Conservation (phyloP, 352 stramenopile genomes). For the Pythium rhizo-oryzae region DNA sequence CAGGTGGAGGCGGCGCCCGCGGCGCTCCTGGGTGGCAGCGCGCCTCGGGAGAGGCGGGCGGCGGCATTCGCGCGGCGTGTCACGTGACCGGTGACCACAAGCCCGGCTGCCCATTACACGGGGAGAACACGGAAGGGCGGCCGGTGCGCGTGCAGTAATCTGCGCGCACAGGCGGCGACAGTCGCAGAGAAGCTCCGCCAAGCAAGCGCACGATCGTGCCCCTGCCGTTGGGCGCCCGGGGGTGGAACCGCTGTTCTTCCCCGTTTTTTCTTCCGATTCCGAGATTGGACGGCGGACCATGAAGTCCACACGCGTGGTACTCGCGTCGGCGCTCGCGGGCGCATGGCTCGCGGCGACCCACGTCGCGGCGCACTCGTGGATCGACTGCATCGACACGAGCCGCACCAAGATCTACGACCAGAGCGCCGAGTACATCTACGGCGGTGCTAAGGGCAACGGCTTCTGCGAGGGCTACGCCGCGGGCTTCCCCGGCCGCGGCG, state of each 20-base stretch:
- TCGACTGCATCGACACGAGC: conserved; percentile 65
- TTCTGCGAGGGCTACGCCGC: conserved; percentile 71
- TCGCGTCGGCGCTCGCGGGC: conserved; percentile 13
- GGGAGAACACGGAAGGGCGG: not conserved
- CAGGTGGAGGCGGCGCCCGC: not conserved
- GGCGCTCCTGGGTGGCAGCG: not conserved
- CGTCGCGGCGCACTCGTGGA: conserved; percentile 61
- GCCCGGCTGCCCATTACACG: not conserved
- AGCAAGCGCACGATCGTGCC: no score
- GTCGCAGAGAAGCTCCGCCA: not conserved
- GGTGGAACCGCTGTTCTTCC: not conserved
- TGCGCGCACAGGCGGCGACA: not conserved
- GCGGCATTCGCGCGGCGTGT: no score
- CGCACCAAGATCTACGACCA: conserved; percentile 66
- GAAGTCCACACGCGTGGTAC: conserved; percentile 12
- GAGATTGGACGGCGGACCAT: conserved; percentile 10
- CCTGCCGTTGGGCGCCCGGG: no score
- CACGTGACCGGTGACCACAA: not conserved
- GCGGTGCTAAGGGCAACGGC: conserved; percentile 56
- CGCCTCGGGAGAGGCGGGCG: not conserved
- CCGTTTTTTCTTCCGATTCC: conserved; percentile 1
- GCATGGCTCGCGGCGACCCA: conserved; percentile 15
- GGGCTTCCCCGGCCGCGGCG: conserved; percentile 58
- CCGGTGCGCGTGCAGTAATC: not conserved
- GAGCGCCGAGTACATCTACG: conserved; percentile 67